phyloP scores from a whole-genome alignment of 2,329 filamentous ascomycete genomes.

The Hypomyces rosellus region DNA sequence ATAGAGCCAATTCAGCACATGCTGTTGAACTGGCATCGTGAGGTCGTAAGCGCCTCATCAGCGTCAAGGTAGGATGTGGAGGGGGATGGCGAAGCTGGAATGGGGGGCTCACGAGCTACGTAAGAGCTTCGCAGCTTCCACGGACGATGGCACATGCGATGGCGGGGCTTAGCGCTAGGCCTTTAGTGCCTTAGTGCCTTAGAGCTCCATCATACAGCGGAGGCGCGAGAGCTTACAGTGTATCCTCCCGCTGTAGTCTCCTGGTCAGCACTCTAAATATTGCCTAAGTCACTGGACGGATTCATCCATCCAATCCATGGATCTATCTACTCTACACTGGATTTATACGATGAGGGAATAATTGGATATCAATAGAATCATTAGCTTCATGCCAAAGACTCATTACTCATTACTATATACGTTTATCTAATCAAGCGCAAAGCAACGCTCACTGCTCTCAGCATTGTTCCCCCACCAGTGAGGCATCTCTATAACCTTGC shows the following conservation, averaged over 20 bases:
- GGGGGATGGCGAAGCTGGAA: not conserved
- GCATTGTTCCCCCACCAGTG: conserved; percentile 58
- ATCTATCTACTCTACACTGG: too few relatives aligned
- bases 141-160: not conserved
- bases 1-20: conserved; percentile 92
- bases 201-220: too few relatives aligned
- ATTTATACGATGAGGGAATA: too few relatives aligned
- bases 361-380: not conserved
- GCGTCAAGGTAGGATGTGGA: conserved; percentile 1
- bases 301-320: too few relatives aligned
- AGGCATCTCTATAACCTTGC: conserved; percentile 52
- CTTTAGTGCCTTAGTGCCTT: too few relatives aligned
- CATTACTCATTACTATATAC: not conserved
- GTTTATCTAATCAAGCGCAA: conserved; percentile 30
- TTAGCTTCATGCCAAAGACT: not conserved
- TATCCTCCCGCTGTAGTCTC: too few relatives aligned
- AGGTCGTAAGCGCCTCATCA: conserved; percentile 7
- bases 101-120: not conserved
- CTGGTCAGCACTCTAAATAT: too few relatives aligned
- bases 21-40: conserved; percentile 71
- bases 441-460: conserved; percentile 51
- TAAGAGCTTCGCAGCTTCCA: not conserved
- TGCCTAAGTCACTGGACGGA: too few relatives aligned
- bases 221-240: too few relatives aligned
- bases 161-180: too few relatives aligned